Evolutionary conservation across 805 yeast species (phyloP).

Genomic region (Saturnispora diversa): DNA sequence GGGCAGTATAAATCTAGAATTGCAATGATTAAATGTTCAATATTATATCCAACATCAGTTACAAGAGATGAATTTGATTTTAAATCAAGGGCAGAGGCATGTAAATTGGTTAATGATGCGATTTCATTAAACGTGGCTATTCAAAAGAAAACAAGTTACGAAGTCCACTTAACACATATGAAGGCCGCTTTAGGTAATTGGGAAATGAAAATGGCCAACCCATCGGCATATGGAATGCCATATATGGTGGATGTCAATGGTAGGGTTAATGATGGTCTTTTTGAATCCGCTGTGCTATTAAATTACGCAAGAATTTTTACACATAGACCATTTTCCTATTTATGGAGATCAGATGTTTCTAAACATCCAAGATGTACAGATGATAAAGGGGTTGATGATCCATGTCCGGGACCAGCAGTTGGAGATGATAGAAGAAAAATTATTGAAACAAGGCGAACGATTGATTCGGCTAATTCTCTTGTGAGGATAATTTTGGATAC

Average conservation of each 20-base stretch:
- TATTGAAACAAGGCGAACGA: slow-evolving; percentile 46
- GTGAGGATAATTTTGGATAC: slow-evolving; percentile 41
- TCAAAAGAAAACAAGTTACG: slow-evolving; percentile 33
- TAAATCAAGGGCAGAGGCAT: slow-evolving; percentile 38
- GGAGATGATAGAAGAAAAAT: slow-evolving; percentile 36
- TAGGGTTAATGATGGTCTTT: slow-evolving; percentile 44
- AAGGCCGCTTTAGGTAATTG: slow-evolving; percentile 43
- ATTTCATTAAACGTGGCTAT: slow-evolving; percentile 41
- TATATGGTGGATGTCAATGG: slow-evolving; percentile 37
- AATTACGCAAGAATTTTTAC: slow-evolving; percentile 49
- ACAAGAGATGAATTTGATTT: slow-evolving; percentile 36
- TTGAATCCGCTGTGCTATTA: slow-evolving; percentile 40
- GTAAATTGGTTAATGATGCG: slow-evolving; percentile 42
- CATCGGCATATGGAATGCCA: slow-evolving; percentile 36
- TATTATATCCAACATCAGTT: slow-evolving; percentile 34
- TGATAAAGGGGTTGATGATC: slow-evolving; percentile 24
- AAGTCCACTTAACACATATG: slow-evolving; percentile 32
- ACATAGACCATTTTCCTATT: slow-evolving; percentile 45
- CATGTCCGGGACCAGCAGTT: slow-evolving; percentile 22
- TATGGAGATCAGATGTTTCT: slow-evolving; percentile 43
- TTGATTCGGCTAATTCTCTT: slow-evolving; percentile 45
- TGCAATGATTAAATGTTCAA: slow-evolving; percentile 30
- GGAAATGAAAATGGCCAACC: slow-evolving; percentile 41
- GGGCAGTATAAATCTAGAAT: slow-evolving; percentile 37
- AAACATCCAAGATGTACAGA: slow-evolving; percentile 33